Base-by-base conservation (phyloP, 306 rosid genomes). In the Cercis canadensis region DNA sequence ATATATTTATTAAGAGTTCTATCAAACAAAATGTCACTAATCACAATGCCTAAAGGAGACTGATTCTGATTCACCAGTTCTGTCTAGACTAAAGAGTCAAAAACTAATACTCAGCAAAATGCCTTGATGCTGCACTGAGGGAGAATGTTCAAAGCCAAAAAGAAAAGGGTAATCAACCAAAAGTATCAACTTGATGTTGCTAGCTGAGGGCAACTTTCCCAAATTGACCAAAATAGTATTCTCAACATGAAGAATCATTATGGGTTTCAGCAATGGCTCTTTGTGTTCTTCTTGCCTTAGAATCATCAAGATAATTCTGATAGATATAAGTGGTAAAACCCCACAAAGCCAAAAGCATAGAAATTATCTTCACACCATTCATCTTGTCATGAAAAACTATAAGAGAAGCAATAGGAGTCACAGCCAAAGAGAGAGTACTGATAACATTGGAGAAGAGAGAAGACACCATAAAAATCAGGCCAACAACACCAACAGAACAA, bases 381-480 rank as follows among this genome's bases (percentile, higher is more conserved):
- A 93, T 88, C 59, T 74, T 78, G 78, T 93, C 98, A 72, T 84
- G 94, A 69, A 93, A 90, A 58, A 86, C 81, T 57, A 93, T 76
- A 65, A 93, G 78, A 43, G 97, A 73, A 46, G 92, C 97, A 47
- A 93, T 77, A 11, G 97, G 98, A 41, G 98, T 93, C 39, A 90
- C 79, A 47, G 97, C 96, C 78, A 93, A 76, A 43, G 98, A 88
- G 50, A 87, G 73, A 4, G 97, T 93, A 62, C 98, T 93, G 29
- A 93, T 93, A 17, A 89, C 97, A 68, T 93, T 93, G 4, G 98
- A 93, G 85, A 87, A 93, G 19, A 93, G 90, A 41, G 98, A 87
- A 57, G 98, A 90, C 19, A 88, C 97, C 55, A 88, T 59, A 55
- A 90, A 93, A 49, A 93, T 89, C 75, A 93, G 81, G 24, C 94